A percentile compares a stretch with the other conserved stretches of the same genome.
phyloP scores from a whole-genome alignment of 805 yeast species.

The Yarrowia keelungensis region DNA sequence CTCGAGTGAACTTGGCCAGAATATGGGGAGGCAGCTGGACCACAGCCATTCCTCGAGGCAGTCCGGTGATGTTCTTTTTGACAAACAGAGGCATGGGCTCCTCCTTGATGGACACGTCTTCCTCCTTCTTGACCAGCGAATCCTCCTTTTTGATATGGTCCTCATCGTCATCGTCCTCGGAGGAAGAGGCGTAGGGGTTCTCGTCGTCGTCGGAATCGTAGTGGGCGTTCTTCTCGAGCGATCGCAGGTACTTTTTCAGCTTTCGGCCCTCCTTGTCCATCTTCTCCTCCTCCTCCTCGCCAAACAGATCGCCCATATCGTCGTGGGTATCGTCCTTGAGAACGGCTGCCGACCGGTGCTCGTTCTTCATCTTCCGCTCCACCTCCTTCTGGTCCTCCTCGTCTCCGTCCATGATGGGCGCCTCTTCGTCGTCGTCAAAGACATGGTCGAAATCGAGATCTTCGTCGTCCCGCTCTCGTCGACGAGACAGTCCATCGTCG shows the following conservation, averaged over 20 bases:
- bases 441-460: slow-evolving; percentile 96
- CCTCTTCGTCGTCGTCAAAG: slow-evolving; percentile 98
- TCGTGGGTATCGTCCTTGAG: slow-evolving; percentile 67
- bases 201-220: slow-evolving; percentile 82
- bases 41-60: slow-evolving; percentile 62
- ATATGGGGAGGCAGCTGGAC: slow-evolving; percentile 69
- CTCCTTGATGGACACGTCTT: slow-evolving; percentile 49
- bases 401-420: slow-evolving; percentile 94
- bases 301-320: slow-evolving; percentile 57
- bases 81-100: slow-evolving; percentile 50
- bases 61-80: slow-evolving; percentile 53
- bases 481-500: slow-evolving; percentile 51
- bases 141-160: slow-evolving; percentile 46
- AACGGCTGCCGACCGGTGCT: slow-evolving; percentile 67
- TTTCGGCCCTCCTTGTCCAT: slow-evolving; percentile 92
- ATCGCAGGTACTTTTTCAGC: slow-evolving; percentile 79
- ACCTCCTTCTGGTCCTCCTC: slow-evolving; percentile 94
- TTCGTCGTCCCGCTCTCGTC: slow-evolving; percentile 79
- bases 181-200: slow-evolving; percentile 76
- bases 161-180: slow-evolving; percentile 56
- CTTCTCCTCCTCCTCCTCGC: slow-evolving; percentile 68
- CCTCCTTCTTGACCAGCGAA: slow-evolving; percentile 35
- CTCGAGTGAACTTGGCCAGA: slow-evolving; percentile 71
- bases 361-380: slow-evolving; percentile 59
- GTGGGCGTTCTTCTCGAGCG: slow-evolving; percentile 83